A percentile compares a stretch with the other conserved stretches of the same genome.
These are phyloP conservation scores for Boletus vinaceobasis DNA, from an alignment of 768 basidiomycete species.

Conservation along the genomic window DNA sequence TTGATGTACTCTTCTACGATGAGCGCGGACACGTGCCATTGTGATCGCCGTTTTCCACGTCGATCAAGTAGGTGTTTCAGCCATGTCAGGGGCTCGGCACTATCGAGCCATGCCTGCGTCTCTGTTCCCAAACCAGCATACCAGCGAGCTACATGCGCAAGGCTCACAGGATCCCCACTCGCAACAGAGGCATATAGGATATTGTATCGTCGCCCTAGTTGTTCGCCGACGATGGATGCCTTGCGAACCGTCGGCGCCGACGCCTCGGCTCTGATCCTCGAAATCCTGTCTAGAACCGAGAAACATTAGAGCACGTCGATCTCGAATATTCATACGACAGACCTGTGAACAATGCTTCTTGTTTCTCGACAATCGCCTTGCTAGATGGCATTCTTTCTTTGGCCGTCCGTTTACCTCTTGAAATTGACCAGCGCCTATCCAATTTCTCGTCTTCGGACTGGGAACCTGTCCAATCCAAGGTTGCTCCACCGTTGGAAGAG, in stretches of 20 bases:
- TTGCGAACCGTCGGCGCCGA: slow-evolving; percentile 58
- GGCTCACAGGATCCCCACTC: slow-evolving; percentile 37
- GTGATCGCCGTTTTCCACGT: slow-evolving; percentile 40
- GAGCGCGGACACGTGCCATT: slow-evolving; percentile 66
- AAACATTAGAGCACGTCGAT: neutral
- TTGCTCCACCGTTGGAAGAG: slow-evolving; percentile 65
- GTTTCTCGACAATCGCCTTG: slow-evolving; percentile 50
- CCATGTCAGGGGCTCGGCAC: slow-evolving; percentile 72
- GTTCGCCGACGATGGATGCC: slow-evolving; percentile 60
- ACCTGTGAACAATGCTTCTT: slow-evolving; percentile 60
- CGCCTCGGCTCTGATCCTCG: slow-evolving; percentile 47
- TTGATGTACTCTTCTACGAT: slow-evolving; percentile 65
- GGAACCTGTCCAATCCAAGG: slow-evolving; percentile 71
- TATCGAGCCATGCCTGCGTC: slow-evolving; percentile 53
- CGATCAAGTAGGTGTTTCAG: slow-evolving; percentile 61
- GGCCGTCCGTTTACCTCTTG: slow-evolving; percentile 50
- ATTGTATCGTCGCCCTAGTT: slow-evolving; percentile 62
- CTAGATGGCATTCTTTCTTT: slow-evolving; percentile 47
- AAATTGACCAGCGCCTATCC: slow-evolving; percentile 64
- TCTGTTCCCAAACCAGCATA: slow-evolving; percentile 46
- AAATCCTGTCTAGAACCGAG: slow-evolving; percentile 49
- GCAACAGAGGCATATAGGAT: slow-evolving; percentile 44
- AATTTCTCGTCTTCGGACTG: slow-evolving; percentile 49
- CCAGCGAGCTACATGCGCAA: slow-evolving; percentile 57
- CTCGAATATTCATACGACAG: slow-evolving; percentile 10